Conservation (phyloP, 768 basidiomycete genomes). For the Panaeolus papilionaceus region DNA sequence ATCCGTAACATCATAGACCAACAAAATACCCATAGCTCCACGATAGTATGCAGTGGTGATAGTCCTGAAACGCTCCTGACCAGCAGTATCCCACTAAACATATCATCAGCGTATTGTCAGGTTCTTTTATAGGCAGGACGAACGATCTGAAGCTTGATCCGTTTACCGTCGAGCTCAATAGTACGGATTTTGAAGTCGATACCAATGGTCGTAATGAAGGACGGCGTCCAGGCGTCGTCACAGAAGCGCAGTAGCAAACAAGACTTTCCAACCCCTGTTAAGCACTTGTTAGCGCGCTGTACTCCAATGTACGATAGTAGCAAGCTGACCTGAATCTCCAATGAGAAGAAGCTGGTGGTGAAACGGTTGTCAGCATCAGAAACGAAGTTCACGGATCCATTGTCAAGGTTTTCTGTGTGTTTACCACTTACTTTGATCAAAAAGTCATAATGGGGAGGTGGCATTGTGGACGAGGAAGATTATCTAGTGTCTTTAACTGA, state of each 20-base stretch:
- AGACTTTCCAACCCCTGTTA: slow-evolving; percentile 91
- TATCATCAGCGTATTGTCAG: neutral
- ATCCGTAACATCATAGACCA: slow-evolving; percentile 99
- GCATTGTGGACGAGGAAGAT: slow-evolving; percentile 53
- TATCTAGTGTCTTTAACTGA: neutral
- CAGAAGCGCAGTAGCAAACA: slow-evolving; percentile 96
- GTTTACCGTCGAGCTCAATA: slow-evolving; percentile 97
- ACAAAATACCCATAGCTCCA: slow-evolving; percentile 97
- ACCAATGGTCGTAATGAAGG: slow-evolving; percentile 99
- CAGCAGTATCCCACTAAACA: slow-evolving; percentile 95
- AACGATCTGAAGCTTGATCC: slow-evolving; percentile 99
- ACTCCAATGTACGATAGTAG: slow-evolving; percentile 16
- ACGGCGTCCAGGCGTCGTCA: slow-evolving; percentile 99
- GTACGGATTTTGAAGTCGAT: slow-evolving; percentile 99
- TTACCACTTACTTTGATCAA: slow-evolving; percentile 77
- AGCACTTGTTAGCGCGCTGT: slow-evolving; percentile 17
- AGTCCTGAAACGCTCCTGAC: slow-evolving; percentile 97
- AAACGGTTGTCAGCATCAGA: neutral
- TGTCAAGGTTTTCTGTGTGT: neutral
- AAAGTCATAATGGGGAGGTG: slow-evolving; percentile 96
- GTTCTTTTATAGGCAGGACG: slow-evolving; percentile 35
- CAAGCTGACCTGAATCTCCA: slow-evolving; percentile 84
- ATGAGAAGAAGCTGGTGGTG: slow-evolving; percentile 83
- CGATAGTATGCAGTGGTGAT: slow-evolving; percentile 99
- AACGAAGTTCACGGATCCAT: slow-evolving; percentile 4